Conservation (phyloP, 345 rosid species). For the Toxicodendron radicans region DNA sequence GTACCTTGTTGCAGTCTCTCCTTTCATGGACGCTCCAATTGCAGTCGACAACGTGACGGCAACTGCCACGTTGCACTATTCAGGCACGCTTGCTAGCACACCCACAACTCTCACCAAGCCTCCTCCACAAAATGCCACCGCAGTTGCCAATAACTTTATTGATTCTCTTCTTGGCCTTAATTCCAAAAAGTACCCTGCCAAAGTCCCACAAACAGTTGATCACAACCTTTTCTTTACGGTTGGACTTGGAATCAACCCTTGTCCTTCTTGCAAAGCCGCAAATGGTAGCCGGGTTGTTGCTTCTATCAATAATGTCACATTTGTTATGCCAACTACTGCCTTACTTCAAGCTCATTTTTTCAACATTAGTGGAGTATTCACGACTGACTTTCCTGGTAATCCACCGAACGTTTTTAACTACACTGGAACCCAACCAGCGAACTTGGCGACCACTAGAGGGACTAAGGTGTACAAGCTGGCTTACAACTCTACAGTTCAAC, state of each 20-base stretch:
- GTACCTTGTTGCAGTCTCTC: slow-evolving; percentile 71
- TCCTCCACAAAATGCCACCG: slow-evolving; percentile 83
- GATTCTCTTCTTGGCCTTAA: slow-evolving; percentile 71
- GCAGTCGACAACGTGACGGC: slow-evolving; percentile 85
- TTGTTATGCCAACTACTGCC: slow-evolving; percentile 75
- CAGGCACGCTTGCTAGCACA: slow-evolving; percentile 61
- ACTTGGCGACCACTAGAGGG: slow-evolving; percentile 55
- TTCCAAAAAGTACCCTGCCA: slow-evolving; percentile 69
- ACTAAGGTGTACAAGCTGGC: slow-evolving; percentile 65
- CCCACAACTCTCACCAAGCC: slow-evolving; percentile 54
- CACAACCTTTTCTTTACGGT: slow-evolving; percentile 73
- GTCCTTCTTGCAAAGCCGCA: slow-evolving; percentile 74
- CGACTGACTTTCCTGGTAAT: slow-evolving; percentile 76
- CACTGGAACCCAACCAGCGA: slow-evolving; percentile 56
- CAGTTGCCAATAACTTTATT: slow-evolving; percentile 52
- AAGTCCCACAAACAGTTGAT: slow-evolving; percentile 67
- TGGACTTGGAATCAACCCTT: slow-evolving; percentile 75
- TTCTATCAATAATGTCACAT: slow-evolving; percentile 73
- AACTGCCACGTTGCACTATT: slow-evolving; percentile 79
- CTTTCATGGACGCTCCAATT: slow-evolving; percentile 89
- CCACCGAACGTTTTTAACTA: slow-evolving; percentile 67
- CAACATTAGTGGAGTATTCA: slow-evolving; percentile 78
- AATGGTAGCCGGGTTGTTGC: slow-evolving; percentile 84
- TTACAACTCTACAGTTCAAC: slow-evolving; percentile 75
- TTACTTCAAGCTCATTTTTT: slow-evolving; percentile 84